These are phyloP conservation scores for Stemphylium lycopersici DNA, from an alignment of 2,329 filamentous ascomycete genomes.

Conservation along the genomic window DNA sequence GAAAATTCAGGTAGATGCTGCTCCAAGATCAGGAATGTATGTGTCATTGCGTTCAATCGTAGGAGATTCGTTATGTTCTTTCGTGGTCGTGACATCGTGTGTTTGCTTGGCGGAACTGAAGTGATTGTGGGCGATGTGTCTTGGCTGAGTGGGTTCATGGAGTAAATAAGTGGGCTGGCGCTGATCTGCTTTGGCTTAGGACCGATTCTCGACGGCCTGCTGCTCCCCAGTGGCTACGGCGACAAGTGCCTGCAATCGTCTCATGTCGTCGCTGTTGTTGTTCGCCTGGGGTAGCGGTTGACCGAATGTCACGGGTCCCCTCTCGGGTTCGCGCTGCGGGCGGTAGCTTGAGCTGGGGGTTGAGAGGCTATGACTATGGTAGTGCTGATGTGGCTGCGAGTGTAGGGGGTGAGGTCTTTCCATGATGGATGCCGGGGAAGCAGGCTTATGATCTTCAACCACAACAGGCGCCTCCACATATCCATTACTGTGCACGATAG, in stretches of 20 bases:
- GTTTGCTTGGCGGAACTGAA: constrained; percentile 11
- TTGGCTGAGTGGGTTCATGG: neutral
- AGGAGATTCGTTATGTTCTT: constrained; percentile 26
- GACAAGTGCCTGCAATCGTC: constrained; percentile 66
- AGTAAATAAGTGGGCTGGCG: neutral
- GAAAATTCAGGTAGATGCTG: constrained; percentile 20
- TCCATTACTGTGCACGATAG: constrained; percentile 59
- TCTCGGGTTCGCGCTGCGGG: constrained; percentile 40
- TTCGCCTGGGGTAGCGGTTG: constrained; percentile 44
- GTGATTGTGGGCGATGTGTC: constrained; percentile 1
- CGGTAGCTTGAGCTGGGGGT: constrained; percentile 36
- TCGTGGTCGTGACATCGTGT: constrained; percentile 32
- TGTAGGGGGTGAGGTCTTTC: constrained; percentile 46
- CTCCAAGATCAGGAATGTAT: constrained; percentile 19
- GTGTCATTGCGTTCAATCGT: constrained; percentile 20
- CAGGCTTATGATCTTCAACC: constrained; percentile 50
- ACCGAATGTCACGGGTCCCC: constrained; percentile 37
- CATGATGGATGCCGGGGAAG: constrained; percentile 41
- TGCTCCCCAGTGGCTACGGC: constrained; percentile 67
- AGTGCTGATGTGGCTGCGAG: constrained; percentile 34
- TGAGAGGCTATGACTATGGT: constrained; percentile 38
- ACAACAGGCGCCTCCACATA: constrained; percentile 53
- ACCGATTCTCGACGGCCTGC: constrained; percentile 41
- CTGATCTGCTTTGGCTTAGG: constrained; percentile 10
- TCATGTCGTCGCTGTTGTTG: constrained; percentile 56